Conservation (phyloP, 164 flowering plant species). For the Dillenia turbinata region DNA sequence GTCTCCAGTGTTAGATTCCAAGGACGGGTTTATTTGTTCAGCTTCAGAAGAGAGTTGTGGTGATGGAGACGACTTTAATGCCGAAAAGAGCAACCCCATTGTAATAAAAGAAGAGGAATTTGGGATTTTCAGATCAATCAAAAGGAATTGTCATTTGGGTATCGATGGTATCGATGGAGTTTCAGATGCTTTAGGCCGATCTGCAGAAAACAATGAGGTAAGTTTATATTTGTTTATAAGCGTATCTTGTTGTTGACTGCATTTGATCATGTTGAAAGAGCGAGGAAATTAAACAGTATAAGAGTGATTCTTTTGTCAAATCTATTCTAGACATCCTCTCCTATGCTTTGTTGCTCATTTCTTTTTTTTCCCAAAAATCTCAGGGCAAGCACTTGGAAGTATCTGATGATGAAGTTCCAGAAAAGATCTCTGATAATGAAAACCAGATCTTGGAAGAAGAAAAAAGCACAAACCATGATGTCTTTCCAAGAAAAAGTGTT, state of each 20-base stretch:
- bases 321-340: no score
- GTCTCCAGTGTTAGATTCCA: slow-evolving; percentile 29
- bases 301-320: slow-evolving; percentile 5
- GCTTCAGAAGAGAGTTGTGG: slow-evolving; percentile 3
- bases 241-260: no score
- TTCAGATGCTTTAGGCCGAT: not conserved
- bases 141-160: not conserved
- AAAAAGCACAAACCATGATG: not conserved
- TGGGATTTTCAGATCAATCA: not conserved
- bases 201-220: not conserved
- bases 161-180: not conserved
- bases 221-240: no score
- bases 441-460: not conserved
- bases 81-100: slow-evolving; percentile 5
- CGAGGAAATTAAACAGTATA: slow-evolving; percentile 4
- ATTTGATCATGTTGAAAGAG: no score
- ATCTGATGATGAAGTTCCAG: not conserved
- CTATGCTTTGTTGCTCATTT: not conserved
- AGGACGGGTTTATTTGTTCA: slow-evolving; percentile 6
- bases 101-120: not conserved
- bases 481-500: not conserved
- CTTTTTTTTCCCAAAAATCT: not conserved
- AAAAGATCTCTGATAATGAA: slow-evolving; percentile 6
- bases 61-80: slow-evolving; percentile 6
- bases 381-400: slow-evolving; percentile 15